Evolutionary conservation across 208 protist genomes (phyloP), one percentile per base, ranked within the genome.

Genomic region (Trypanosoma avium): DNA sequence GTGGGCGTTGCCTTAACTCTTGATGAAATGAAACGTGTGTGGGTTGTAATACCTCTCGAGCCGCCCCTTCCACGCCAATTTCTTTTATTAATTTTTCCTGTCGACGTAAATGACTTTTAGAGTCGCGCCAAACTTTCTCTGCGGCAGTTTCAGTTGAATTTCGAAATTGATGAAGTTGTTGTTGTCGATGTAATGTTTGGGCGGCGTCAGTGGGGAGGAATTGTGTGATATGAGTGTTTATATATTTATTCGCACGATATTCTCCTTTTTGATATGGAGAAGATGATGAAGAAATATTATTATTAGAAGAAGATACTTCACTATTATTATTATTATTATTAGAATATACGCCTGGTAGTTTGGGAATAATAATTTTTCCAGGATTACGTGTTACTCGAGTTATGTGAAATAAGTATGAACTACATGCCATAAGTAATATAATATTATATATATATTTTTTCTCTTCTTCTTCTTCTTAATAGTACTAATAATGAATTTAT

Each of bases 11-110:
- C 0, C 75, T 72, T 10, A 95, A 80, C 55, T 89, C 76, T 45
- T 81, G 78, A 15, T 74, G 77, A 63, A 93, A 95, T 0, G 80
- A 88, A 10, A 64, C 67, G 5, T 30, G 70, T 26, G 73, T 86
- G 15, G 90, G 86, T 33, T 77, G 70, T 13, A 95, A 71, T 19
- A 75, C 75, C 67, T 95, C 86, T 6, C 78, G 73, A 21, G 92
- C 79, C 0, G 90, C 90, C n/a, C 84, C 90, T 26, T 95, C 86
- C 3, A 92, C 84, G 13, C 90, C 90, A 6, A 86, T 47, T 50
- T 86, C 73, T 13, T 82, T 61, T 35, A 92, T 73, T 33, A 93
- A 67, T 56, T 73, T 67, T 61, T 86, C 61, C 70, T 95, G 90
- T 36, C 70, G 77, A 4, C 90, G 81, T 24, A 95, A 72, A 61